These are phyloP conservation scores for Talaromyces adpressus DNA, from an alignment of 495 filamentous ascomycete species.

Conservation along the genomic window DNA sequence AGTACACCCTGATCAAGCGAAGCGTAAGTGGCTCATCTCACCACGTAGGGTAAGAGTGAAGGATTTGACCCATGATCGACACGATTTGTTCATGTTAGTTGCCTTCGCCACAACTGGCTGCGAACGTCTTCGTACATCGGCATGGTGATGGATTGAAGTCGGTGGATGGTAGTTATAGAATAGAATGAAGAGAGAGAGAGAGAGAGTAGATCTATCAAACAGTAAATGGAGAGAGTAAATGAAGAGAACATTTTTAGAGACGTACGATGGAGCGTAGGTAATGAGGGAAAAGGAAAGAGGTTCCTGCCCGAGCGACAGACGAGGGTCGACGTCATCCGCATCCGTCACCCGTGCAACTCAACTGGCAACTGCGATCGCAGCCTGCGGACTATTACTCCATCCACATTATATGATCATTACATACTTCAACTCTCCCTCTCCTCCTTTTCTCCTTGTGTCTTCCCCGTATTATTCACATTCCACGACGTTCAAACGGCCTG, in stretches of 20 bases:
- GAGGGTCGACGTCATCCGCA: conserved; percentile 7
- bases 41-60: background rate
- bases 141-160: background rate
- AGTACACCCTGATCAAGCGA: background rate
- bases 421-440: background rate
- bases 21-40: background rate
- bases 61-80: background rate
- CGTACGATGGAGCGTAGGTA: background rate
- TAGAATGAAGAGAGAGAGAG: background rate
- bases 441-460: background rate
- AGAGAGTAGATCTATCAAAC: background rate
- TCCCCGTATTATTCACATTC: background rate
- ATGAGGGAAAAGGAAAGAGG: background rate
- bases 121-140: background rate
- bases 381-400: background rate
- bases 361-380: background rate
- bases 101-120: background rate
- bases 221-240: background rate
- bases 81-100: background rate
- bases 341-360: conserved; percentile 9
- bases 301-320: background rate
- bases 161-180: background rate
- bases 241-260: too few species aligned
- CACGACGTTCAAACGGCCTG: background rate
- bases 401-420: background rate